Evolutionary conservation across 169 alveolate species (phyloP).

Genomic region (Plasmodium blacklocki): DNA sequence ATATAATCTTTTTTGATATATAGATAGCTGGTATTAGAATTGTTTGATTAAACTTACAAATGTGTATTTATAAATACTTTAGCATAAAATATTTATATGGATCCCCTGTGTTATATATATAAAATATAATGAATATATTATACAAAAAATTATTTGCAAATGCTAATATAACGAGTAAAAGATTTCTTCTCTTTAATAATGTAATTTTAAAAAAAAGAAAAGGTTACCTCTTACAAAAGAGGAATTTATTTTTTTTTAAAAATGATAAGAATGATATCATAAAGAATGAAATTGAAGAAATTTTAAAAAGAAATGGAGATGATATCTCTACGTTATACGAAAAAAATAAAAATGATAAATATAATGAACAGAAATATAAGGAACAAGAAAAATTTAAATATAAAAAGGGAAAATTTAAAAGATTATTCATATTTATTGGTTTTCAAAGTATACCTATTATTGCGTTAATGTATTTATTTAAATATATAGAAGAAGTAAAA

Average conservation of each 20-base stretch:
- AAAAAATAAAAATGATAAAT: conserved; percentile 1
- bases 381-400: background rate
- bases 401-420: conserved; percentile 48
- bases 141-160: background rate
- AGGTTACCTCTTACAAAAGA: background rate
- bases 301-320: conserved; percentile 17
- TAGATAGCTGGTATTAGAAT: too few species aligned
- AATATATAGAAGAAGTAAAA: conserved; percentile 50
- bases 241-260: conserved; percentile 34
- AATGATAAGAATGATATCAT: conserved; percentile 45
- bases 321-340: background rate
- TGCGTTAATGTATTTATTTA: conserved; percentile 57
- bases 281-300: conserved; percentile 65
- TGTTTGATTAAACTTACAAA: too few species aligned
- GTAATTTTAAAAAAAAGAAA: background rate
- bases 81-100: background rate
- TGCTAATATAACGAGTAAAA: background rate
- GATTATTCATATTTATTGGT: conserved; percentile 46
- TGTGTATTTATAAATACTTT: too few species aligned
- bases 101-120: background rate
- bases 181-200: background rate
- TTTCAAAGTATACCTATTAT: conserved; percentile 68
- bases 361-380: background rate
- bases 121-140: conserved; percentile 4
- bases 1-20: too few species aligned